Percentiles rank a stretch among this genome's conserved stretches.
Conservation (phyloP, 1,284 basidiomycete genomes). For the Pseudomicrostroma phylloplanum region DNA sequence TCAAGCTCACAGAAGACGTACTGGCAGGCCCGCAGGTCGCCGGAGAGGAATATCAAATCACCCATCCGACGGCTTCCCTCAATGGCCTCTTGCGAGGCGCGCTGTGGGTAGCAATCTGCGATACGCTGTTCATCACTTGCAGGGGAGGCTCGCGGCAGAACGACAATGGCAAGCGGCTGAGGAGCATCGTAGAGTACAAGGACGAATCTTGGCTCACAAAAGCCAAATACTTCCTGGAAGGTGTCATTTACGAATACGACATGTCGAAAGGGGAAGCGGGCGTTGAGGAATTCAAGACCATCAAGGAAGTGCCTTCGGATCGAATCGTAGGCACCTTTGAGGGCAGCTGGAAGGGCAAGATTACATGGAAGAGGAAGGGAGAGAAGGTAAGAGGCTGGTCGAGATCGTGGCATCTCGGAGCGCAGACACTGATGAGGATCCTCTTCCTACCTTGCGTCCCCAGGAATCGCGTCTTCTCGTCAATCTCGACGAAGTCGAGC, state of each 20-base stretch:
- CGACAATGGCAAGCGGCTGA: slow-evolving; percentile 55
- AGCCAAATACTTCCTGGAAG: slow-evolving; percentile 80
- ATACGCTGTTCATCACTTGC: slow-evolving; percentile 74
- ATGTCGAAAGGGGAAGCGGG: slow-evolving; percentile 55
- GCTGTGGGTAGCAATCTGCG: slow-evolving; percentile 80
- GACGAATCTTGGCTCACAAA: slow-evolving; percentile 86
- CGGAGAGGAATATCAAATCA: slow-evolving; percentile 59
- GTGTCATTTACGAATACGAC: slow-evolving; percentile 75
- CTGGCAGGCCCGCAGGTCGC: slow-evolving; percentile 16
- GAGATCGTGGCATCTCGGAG: not conserved
- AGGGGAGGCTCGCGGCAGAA: slow-evolving; percentile 59
- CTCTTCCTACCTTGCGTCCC: not conserved
- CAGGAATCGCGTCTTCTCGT: slow-evolving; percentile 67
- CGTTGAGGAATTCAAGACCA: slow-evolving; percentile 64
- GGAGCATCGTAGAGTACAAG: slow-evolving; percentile 85
- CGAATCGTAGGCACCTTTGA: slow-evolving; percentile 75
- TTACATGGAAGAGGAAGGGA: slow-evolving; percentile 72
- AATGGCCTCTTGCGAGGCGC: slow-evolving; percentile 84
- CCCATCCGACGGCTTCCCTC: slow-evolving; percentile 80
- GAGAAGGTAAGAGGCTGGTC: slow-evolving; percentile 53
- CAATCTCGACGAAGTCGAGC: slow-evolving; percentile 66
- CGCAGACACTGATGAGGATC: not conserved
- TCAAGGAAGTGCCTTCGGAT: slow-evolving; percentile 79
- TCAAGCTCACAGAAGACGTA: slow-evolving; percentile 27
- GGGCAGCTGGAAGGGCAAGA: slow-evolving; percentile 76